These are phyloP conservation scores for Coelastrella sp. DNA, from an alignment of 139 green algal species.

Conservation along the genomic window DNA sequence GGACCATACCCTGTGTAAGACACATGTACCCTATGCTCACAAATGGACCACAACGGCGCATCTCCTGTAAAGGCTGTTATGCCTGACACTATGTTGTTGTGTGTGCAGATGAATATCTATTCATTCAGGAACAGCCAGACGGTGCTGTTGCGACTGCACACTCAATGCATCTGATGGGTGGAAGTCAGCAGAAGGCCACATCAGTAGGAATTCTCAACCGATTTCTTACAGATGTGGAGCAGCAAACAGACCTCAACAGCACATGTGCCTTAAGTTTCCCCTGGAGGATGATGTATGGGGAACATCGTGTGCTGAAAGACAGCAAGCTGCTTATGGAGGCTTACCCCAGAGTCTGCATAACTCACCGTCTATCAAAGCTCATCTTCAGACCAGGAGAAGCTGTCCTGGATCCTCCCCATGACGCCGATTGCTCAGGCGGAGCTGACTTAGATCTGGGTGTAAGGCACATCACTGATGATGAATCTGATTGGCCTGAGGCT, in stretches of 20 bases:
- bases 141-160: no score
- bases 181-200: not conserved
- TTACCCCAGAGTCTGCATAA: not conserved
- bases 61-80: no score
- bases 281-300: not conserved
- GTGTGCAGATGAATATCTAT: no score
- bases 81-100: no score
- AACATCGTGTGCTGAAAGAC: not conserved
- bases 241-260: not conserved
- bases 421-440: not conserved
- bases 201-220: not conserved
- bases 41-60: no score
- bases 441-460: not conserved
- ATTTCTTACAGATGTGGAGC: not conserved
- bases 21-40: no score
- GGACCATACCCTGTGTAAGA: no score
- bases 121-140: no score
- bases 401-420: not conserved
- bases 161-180: no score
- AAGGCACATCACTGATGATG: not conserved
- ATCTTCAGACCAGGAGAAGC: not conserved
- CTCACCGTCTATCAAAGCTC: not conserved
- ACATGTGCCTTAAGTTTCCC: not conserved
- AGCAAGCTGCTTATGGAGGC: not conserved
- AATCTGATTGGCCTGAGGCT: not conserved